A percentile compares a stretch with the other conserved stretches of the same genome.
Evolutionary conservation across 2,329 filamentous ascomycete species (phyloP).

Genomic region (Claviceps paspali): DNA sequence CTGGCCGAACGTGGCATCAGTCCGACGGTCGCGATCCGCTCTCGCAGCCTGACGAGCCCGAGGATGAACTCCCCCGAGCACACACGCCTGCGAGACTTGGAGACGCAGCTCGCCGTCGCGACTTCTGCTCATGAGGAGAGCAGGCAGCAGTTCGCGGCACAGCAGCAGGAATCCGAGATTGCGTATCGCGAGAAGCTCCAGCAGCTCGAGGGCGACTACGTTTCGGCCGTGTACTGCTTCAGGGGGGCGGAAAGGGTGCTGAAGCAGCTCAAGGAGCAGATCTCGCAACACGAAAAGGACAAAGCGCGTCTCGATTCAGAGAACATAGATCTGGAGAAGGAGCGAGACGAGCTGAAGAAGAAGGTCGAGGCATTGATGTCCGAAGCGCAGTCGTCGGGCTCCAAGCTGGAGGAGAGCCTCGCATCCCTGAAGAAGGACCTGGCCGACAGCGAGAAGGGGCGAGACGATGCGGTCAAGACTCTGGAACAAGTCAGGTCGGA

Average conservation of each 20-base stretch:
- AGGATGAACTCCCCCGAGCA: slow-evolving; percentile 69
- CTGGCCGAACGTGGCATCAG: slow-evolving; percentile 79
- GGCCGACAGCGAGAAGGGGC: slow-evolving; percentile 46
- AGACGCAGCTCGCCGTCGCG: slow-evolving; percentile 69
- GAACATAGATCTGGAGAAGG: slow-evolving; percentile 59
- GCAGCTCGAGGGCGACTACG: slow-evolving; percentile 92
- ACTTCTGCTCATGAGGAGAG: slow-evolving; percentile 74
- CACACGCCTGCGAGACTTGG: slow-evolving; percentile 65
- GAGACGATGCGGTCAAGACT: slow-evolving; percentile 47
- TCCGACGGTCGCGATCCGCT: slow-evolving; percentile 54
- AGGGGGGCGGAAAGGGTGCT: slow-evolving; percentile 99
- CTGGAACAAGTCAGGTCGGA: slow-evolving; percentile 72
- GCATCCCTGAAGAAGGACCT: slow-evolving; percentile 55
- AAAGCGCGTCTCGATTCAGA: slow-evolving; percentile 73
- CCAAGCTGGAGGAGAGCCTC: slow-evolving; percentile 58
- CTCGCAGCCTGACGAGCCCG: slow-evolving; percentile 53
- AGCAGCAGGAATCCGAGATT: slow-evolving; percentile 74
- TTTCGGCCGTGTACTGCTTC: slow-evolving; percentile 94
- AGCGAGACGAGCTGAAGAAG: slow-evolving; percentile 50
- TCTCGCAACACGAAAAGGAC: slow-evolving; percentile 80
- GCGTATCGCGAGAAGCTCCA: slow-evolving; percentile 85
- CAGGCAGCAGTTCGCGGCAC: slow-evolving; percentile 58
- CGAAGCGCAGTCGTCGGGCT: slow-evolving; percentile 50
- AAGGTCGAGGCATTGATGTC: slow-evolving; percentile 56
- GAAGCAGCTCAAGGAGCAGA: slow-evolving; percentile 93